phyloP scores from a whole-genome alignment of 2,329 filamentous ascomycete species.

The Cryphonectria parasitica region DNA sequence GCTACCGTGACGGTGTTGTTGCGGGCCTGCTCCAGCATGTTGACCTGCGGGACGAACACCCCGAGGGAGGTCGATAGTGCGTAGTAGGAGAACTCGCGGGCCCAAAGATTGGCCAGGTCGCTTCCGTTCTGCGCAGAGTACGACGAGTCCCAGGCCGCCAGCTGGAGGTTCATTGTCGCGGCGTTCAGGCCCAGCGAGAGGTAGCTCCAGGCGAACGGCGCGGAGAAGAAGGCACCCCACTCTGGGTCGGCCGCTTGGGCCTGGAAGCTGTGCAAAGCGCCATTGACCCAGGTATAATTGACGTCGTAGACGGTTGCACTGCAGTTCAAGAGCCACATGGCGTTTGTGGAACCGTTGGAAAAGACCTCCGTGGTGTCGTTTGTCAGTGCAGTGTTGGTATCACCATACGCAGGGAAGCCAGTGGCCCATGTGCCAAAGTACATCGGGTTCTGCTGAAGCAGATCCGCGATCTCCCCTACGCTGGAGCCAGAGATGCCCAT shows the following conservation, averaged over 20 bases:
- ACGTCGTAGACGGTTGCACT: constrained; percentile 12
- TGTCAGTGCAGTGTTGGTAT: not conserved
- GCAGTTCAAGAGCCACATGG: constrained; percentile 8
- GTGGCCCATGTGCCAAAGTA: constrained; percentile 9
- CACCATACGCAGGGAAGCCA: not conserved
- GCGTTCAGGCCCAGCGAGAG: not conserved
- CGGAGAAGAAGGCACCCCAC: constrained; percentile 16
- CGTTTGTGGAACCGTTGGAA: constrained; percentile 1
- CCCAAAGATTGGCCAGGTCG: constrained; percentile 5
- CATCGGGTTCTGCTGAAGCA: constrained; percentile 3
- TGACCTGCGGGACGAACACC: not conserved
- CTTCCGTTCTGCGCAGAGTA: constrained; percentile 6
- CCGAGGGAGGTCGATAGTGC: not conserved
- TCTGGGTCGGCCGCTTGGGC: not conserved
- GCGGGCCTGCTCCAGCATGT: constrained; percentile 4
- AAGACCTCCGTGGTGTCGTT: not conserved
- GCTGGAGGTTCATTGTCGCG: not conserved
- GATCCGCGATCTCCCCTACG: not conserved
- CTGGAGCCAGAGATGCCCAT: not conserved
- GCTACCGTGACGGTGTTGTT: not conserved
- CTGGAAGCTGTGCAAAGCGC: not conserved
- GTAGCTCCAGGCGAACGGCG: constrained; percentile 10
- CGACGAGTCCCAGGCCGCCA: not conserved
- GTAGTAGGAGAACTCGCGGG: not conserved
- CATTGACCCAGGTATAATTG: constrained; percentile 10